Percentiles rank a stretch among this genome's conserved stretches.
Conservation (phyloP, 2,329 filamentous ascomycete genomes). For the Aspergillus sp. region DNA sequence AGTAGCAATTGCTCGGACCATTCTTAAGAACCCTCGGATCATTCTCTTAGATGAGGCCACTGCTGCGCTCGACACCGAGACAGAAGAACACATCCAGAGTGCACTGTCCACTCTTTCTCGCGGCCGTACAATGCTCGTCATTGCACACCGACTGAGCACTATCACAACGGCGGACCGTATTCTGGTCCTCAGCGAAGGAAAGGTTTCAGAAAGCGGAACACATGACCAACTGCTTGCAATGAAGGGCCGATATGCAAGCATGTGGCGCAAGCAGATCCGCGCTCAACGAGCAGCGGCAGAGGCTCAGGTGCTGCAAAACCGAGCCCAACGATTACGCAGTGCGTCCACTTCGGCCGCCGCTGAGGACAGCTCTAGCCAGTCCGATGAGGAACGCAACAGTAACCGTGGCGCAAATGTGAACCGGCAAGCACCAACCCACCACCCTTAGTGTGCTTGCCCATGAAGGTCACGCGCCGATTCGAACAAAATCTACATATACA, state of each 20-base stretch:
- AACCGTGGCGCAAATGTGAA: conserved; percentile 15
- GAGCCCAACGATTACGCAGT: conserved; percentile 43
- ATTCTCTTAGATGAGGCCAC: conserved; percentile 94
- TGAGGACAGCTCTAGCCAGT: conserved; percentile 50
- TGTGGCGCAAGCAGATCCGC: conserved; percentile 88
- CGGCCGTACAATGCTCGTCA: conserved; percentile 90
- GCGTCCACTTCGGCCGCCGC: conserved; percentile 38
- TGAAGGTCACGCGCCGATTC: neutral
- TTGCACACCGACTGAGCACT: conserved; percentile 84
- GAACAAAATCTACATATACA: conserved; percentile 44
- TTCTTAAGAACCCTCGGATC: conserved; percentile 86
- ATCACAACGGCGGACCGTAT: conserved; percentile 87
- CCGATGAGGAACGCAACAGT: conserved; percentile 45
- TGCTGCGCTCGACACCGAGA: conserved; percentile 85
- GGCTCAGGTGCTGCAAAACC: conserved; percentile 49
- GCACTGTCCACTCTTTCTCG: conserved; percentile 78
- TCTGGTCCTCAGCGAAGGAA: conserved; percentile 73
- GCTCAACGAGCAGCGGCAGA: conserved; percentile 69
- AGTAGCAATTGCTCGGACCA: conserved; percentile 88
- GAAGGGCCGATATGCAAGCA: conserved; percentile 73
- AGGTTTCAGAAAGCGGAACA: conserved; percentile 73
- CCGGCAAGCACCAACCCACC: conserved; percentile 19
- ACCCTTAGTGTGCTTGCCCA: conserved; percentile 56
- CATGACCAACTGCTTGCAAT: conserved; percentile 72
- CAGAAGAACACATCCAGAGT: conserved; percentile 88